Base-by-base conservation (phyloP, 768 basidiomycete species). In the Suillus clintonianus region DNA sequence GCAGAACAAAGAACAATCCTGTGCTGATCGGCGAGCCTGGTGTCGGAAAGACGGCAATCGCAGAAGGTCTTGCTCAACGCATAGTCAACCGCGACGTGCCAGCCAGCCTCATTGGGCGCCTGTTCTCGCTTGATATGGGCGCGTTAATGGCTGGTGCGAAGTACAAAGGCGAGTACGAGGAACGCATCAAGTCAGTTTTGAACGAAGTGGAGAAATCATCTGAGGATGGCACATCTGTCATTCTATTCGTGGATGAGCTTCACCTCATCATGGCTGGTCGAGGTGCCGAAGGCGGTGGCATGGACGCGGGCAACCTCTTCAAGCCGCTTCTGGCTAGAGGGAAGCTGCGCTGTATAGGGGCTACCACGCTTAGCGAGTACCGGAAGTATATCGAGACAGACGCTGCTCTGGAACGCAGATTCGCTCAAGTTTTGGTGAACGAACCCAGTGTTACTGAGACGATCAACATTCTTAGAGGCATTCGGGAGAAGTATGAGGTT, bases 141-240 rank as follows among this genome's bases (percentile, higher is more conserved):
- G 94, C 95, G 1, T 85, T 99, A 61, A 95, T 95, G 91, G 94
- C 94, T 14, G 91, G 92, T 45, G 91, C 91, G 22, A 91, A 91
- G 74, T 95, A 94, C 81, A 96, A 95, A 73, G 97, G 91, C 56
- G 95, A 98, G 78, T 99, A 95, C 76, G 96, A 98, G 78, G 96
- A 98, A 74, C 91, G 96, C 45, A 88, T 98, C 79, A 98, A 97
- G 75, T 80, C 89, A 13, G 94, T 98, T 61, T 78, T 99, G 62
- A 89, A 90, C 74, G 97, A 99, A 78, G 89, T 98, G 65, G 96
- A 98, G 76, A 95, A 96, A 77, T 85, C 91, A 0, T 80, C 89
- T 0, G 87, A 90, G 30, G 87, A 92, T 34, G 89, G 92, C 47
- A 84, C 85, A 6, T 87, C 88, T 19, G 85, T 98, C 69, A 94